phyloP scores from a whole-genome alignment of 805 yeast genomes.

The Lipomyces orientalis region DNA sequence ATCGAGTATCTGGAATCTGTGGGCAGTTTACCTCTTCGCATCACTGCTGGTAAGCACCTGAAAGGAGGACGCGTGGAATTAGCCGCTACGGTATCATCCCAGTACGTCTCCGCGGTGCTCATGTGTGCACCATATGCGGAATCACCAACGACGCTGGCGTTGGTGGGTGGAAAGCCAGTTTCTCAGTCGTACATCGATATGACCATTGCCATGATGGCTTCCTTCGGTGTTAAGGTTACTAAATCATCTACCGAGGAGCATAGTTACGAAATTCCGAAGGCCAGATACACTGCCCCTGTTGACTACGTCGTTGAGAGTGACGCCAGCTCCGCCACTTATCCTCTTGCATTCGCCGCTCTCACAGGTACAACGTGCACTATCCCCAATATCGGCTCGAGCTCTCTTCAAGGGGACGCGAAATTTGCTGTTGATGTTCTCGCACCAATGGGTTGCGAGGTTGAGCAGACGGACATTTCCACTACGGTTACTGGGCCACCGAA shows the following conservation, averaged over 20 bases:
- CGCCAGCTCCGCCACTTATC: conserved; percentile 97
- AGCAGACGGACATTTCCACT: conserved; percentile 82
- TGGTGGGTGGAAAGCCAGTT: conserved; percentile 96
- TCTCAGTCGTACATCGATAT: conserved; percentile 95
- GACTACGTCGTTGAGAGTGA: conserved; percentile 93
- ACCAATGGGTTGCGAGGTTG: conserved; percentile 94
- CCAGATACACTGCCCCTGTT: conserved; percentile 75
- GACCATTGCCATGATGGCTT: conserved; percentile 94
- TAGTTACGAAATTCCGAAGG: conserved; percentile 90
- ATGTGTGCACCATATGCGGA: conserved; percentile 98
- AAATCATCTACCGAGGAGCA: conserved; percentile 72
- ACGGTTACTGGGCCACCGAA: conserved; percentile 88
- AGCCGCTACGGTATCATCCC: conserved; percentile 96
- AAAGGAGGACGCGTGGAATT: conserved; percentile 91
- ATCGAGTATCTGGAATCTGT: conserved; percentile 71
- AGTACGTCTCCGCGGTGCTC: conserved; percentile 91
- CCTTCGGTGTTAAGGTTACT: conserved; percentile 81
- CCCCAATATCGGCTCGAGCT: conserved; percentile 90
- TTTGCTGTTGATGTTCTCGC: conserved; percentile 90
- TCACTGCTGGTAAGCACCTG: conserved; percentile 71
- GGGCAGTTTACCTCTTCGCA: conserved; percentile 86
- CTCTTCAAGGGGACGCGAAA: conserved; percentile 96
- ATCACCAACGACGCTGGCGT: conserved; percentile 80
- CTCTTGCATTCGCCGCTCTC: conserved; percentile 95
- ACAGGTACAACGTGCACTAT: conserved; percentile 91